Percentiles rank a stretch among this genome's conserved stretches.
Evolutionary conservation across 2,329 filamentous ascomycete species (phyloP).

Genomic region (Diaporthe caulivora): DNA sequence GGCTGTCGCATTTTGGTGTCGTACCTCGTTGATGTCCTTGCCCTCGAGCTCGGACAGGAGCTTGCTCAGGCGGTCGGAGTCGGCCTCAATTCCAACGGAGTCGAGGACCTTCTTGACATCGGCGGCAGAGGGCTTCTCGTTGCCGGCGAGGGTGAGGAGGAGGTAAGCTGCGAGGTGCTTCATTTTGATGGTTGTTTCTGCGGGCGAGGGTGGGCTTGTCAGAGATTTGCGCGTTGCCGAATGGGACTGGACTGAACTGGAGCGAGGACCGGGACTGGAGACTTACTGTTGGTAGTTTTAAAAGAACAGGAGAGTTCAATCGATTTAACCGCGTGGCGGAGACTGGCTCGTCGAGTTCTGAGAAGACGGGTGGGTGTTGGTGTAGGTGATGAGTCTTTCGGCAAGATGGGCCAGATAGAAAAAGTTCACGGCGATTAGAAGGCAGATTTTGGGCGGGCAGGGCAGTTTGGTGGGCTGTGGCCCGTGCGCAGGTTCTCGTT

Average conservation of each 20-base stretch:
- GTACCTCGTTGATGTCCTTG: slow-evolving; percentile 94
- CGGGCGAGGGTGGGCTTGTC: not conserved
- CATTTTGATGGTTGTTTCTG: slow-evolving; percentile 78
- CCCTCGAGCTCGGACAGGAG: slow-evolving; percentile 91
- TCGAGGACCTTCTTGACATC: slow-evolving; percentile 92
- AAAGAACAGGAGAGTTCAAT: slow-evolving; percentile 95
- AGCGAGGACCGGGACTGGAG: slow-evolving; percentile 32
- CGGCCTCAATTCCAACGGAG: slow-evolving; percentile 95
- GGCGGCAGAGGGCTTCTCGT: slow-evolving; percentile 84
- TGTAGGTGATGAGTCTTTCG: slow-evolving; percentile 47
- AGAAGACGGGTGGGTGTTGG: slow-evolving; percentile 46
- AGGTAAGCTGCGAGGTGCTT: slow-evolving; percentile 99
- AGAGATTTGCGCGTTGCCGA: not conserved
- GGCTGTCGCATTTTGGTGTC: slow-evolving; percentile 45
- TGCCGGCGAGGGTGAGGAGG: slow-evolving; percentile 94
- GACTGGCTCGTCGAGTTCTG: slow-evolving; percentile 99
- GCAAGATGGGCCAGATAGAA: slow-evolving; percentile 36
- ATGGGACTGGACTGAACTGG: not conserved
- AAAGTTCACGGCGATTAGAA: slow-evolving; percentile 43
- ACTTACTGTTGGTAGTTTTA: slow-evolving; percentile 37
- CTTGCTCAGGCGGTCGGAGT: slow-evolving; percentile 85
- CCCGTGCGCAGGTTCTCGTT: slow-evolving; percentile 1
- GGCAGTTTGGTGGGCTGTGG: slow-evolving; percentile 33
- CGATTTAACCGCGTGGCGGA: slow-evolving; percentile 99
- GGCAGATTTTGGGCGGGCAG: slow-evolving; percentile 43